Percentiles rank a stretch among this genome's conserved stretches.
Evolutionary conservation across 1,284 basidiomycete species (phyloP).

Genomic region (Marasmius tenuissimus): DNA sequence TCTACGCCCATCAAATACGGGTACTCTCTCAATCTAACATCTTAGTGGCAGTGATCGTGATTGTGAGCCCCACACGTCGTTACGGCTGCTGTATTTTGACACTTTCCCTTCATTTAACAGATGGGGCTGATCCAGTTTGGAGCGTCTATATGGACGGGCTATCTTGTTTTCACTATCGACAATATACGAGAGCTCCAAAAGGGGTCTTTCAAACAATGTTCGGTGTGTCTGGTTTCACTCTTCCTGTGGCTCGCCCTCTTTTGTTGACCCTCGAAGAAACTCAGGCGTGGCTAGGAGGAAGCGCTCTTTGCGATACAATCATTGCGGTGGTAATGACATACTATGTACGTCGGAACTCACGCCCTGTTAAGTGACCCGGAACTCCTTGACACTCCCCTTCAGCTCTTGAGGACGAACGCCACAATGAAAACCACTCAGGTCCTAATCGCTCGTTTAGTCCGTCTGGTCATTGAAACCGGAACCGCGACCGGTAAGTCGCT

Average conservation of each 20-base stretch:
- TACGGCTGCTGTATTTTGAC: background rate
- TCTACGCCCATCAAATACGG: conserved; percentile 7
- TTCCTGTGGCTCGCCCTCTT: too few relatives aligned
- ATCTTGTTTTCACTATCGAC: background rate
- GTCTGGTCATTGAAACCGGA: conserved; percentile 7
- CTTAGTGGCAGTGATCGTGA: background rate
- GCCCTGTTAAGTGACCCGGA: background rate
- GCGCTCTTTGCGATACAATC: conserved; percentile 2
- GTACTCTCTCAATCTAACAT: background rate
- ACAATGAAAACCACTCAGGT: conserved; percentile 4
- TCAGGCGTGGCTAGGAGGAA: conserved; percentile 2
- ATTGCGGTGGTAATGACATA: conserved; percentile 7
- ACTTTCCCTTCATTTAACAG: background rate
- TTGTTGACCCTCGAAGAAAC: background rate
- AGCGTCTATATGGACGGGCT: conserved; percentile 1
- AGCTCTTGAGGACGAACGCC: conserved; percentile 1
- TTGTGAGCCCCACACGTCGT: background rate
- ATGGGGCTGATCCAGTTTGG: background rate
- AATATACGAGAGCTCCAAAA: background rate
- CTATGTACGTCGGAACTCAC: background rate
- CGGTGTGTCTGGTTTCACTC: background rate
- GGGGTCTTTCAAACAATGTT: background rate
- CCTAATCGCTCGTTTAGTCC: conserved; percentile 1
- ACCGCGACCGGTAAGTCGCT: conserved; percentile 1
- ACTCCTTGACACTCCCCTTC: background rate